Evolutionary conservation across 2,329 filamentous ascomycete genomes (phyloP).

Genomic region (Elsinoe arachidis): DNA sequence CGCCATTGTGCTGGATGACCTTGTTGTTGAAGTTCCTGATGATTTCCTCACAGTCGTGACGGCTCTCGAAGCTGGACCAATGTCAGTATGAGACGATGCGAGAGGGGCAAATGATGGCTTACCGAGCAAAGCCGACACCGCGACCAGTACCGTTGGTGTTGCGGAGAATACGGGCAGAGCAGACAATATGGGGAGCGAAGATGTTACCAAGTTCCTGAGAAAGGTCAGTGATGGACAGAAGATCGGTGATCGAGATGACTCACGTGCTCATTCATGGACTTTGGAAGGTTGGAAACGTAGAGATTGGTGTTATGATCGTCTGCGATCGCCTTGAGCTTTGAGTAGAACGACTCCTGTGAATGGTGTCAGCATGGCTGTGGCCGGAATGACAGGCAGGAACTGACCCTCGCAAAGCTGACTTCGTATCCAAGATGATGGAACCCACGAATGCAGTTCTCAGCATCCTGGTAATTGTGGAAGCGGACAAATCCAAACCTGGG

Average conservation of each 20-base stretch:
- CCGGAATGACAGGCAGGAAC: conserved; percentile 21
- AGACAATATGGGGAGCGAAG: conserved; percentile 71
- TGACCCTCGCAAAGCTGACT: conserved; percentile 87
- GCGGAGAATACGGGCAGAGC: conserved; percentile 90
- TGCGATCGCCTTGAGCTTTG: conserved; percentile 90
- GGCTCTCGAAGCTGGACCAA: conserved; percentile 66
- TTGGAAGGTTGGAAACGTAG: conserved; percentile 94
- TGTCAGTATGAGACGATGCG: conserved; percentile 17
- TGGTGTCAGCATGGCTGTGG: conserved; percentile 22
- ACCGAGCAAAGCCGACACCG: conserved; percentile 96
- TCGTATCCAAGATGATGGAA: conserved; percentile 94
- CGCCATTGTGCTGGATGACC: conserved; percentile 50
- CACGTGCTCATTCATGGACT: conserved; percentile 83
- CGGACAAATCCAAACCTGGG: conserved; percentile 93
- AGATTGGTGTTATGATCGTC: conserved; percentile 87
- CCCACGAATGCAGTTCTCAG: conserved; percentile 90
- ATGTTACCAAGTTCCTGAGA: conserved; percentile 65
- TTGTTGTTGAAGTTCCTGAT: conserved; percentile 77
- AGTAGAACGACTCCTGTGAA: conserved; percentile 86
- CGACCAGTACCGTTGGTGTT: conserved; percentile 88
- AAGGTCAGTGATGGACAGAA: conserved; percentile 17
- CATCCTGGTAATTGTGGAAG: conserved; percentile 77
- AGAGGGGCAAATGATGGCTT: conserved; percentile 26
- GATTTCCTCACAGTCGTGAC: conserved; percentile 82
- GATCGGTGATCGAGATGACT: conserved; percentile 27